Conservation (phyloP, 371 early-diverging fungal genomes). For the Mortierella sp. region DNA sequence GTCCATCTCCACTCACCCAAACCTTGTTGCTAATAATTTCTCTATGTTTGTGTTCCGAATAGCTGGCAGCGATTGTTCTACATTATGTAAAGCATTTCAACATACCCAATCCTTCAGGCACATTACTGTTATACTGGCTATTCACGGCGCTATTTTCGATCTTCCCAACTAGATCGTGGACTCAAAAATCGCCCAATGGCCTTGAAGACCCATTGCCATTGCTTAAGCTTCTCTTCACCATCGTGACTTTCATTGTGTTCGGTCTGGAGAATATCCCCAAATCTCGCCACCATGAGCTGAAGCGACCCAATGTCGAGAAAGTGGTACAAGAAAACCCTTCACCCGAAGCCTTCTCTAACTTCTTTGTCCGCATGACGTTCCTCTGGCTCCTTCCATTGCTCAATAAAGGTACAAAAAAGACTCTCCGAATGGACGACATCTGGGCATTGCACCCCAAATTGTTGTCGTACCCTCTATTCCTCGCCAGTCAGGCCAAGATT, state of each 20-base stretch:
- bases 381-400: too few species aligned
- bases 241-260: slow-evolving; percentile 69
- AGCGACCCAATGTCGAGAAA: not conserved
- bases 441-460: too few species aligned
- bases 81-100: slow-evolving; percentile 79
- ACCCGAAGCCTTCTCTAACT: too few species aligned
- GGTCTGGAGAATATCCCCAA: slow-evolving; percentile 74
- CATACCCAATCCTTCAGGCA: slow-evolving; percentile 71
- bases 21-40: too few species aligned
- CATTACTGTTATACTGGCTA: slow-evolving; percentile 81
- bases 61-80: slow-evolving; percentile 66
- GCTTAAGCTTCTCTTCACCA: slow-evolving; percentile 59
- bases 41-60: not conserved
- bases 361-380: too few species aligned
- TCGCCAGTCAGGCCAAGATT: too few species aligned
- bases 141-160: slow-evolving; percentile 61
- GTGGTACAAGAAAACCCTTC: too few species aligned
- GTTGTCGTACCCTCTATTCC: too few species aligned
- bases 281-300: slow-evolving; percentile 58
- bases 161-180: slow-evolving; percentile 66
- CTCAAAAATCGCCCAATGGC: slow-evolving; percentile 44
- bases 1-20: too few species aligned
- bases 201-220: slow-evolving; percentile 44
- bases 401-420: too few species aligned
- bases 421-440: too few species aligned